Evolutionary conservation across 352 stramenopile genomes (phyloP), one percentile per base, ranked within the genome.

Genomic region (Globisporangium parvum): DNA sequence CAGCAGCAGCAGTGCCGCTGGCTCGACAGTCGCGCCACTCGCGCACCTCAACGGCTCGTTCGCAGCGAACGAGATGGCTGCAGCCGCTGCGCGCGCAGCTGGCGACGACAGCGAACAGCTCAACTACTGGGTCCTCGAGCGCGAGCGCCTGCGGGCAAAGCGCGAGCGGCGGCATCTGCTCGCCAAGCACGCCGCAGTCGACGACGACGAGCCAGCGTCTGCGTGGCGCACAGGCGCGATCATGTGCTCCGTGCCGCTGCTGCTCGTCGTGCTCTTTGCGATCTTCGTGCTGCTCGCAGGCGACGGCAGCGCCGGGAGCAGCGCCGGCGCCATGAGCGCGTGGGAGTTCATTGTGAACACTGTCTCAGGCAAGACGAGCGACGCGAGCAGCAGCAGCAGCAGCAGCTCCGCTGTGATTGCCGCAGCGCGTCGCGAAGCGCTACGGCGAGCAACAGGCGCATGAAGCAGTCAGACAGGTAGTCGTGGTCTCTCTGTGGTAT

Each of bases 101-200:
- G 53, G 51, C 0, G 59, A 80, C 20, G 45, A 56, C 47, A 51
- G 9, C 31, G 61, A 53, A 4, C 67, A 83, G 24, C 70, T 82
- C 60, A 88, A 84, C 55, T 87, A 91, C 66, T 91, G 80, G 80
- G 75, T 86, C 50, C 78, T 83, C 50, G 77, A 91, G 61, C 75
- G 83, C 40, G 76, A 87, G 55, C 66, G 74, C 14, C 75, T 80
- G 50, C 72, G 74, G 5, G 42, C 60, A 18, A 59, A 63, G 20
- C 60, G 60, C 40, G 41, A 57, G 17, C 55, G 60, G 20, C 31
- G 47, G 35, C 62, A 48, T 41, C 45, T 57, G n/a, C 46, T 57
- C 42, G 46, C 41, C 31, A 63, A 63, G 41, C 56, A 55, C 6
- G 44, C 48, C 18, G 47, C 39, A 20, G 31, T 45, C 17, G 39